Percentiles rank a stretch among this genome's conserved stretches.
Conservation (phyloP, 2,329 filamentous ascomycete species). For the Ophiostoma novo-ulmi region DNA sequence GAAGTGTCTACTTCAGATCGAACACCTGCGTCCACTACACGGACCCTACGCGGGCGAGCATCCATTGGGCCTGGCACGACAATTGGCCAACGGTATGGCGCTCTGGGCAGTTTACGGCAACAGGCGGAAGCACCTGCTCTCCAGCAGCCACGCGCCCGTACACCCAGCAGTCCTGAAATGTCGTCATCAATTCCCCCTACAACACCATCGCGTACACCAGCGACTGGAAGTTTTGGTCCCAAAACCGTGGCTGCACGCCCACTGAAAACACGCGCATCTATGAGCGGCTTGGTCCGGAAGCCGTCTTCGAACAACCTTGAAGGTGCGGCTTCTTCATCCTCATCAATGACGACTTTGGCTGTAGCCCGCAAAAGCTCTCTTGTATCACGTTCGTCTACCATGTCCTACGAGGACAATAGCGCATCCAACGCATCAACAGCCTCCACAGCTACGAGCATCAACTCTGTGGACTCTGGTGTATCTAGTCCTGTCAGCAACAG, state of each 20-base stretch:
- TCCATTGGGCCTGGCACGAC: conserved; percentile 22
- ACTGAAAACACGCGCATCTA: conserved; percentile 48
- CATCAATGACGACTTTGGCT: conserved; percentile 29
- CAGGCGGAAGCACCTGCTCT: conserved; percentile 17
- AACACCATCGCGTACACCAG: conserved; percentile 27
- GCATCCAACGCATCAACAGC: conserved; percentile 37
- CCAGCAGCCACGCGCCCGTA: conserved; percentile 33
- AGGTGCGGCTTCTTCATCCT: conserved; percentile 18
- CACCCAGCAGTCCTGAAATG: conserved; percentile 41
- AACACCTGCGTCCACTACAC: conserved; percentile 29
- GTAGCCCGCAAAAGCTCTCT: conserved; percentile 39
- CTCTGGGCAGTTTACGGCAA: conserved; percentile 20
- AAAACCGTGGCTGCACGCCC: conserved; percentile 45
- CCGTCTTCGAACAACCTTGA: conserved; percentile 45
- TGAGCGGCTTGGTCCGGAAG: conserved; percentile 52
- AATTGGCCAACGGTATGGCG: conserved; percentile 14
- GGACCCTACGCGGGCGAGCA: conserved; percentile 31
- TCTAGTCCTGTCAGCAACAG: conserved; percentile 28
- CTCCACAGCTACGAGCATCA: conserved; percentile 37
- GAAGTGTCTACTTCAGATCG: conserved; percentile 41
- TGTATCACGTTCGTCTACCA: conserved; percentile 38
- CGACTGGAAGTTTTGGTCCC: conserved; percentile 39
- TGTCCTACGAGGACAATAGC: conserved; percentile 36
- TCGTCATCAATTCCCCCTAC: conserved; percentile 9
- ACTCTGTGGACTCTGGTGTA: conserved; percentile 34